Percentiles rank a stretch among this genome's conserved stretches.
These are phyloP conservation scores for Pisolithus orientalis DNA, from an alignment of 768 basidiomycete genomes.

Conservation along the genomic window DNA sequence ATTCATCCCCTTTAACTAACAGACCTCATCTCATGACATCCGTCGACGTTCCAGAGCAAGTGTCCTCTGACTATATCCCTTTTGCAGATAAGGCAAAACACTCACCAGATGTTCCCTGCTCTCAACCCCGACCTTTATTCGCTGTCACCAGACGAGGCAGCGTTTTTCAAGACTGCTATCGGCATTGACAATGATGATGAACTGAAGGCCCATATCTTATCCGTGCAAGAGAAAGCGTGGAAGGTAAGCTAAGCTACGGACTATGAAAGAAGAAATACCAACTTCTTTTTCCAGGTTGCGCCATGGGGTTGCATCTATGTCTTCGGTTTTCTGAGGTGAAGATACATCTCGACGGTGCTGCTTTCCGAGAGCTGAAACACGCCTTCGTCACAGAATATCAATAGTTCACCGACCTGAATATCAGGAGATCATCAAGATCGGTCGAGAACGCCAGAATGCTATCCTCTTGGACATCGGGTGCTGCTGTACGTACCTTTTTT, in stretches of 20 bases:
- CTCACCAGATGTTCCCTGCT: background rate
- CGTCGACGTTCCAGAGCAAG: too few relatives aligned
- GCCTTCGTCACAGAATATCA: conserved; percentile 5
- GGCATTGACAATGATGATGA: conserved; percentile 18
- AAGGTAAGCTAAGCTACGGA: conserved; percentile 10
- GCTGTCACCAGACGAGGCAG: background rate
- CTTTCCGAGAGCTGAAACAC: background rate
- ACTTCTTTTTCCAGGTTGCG: conserved; percentile 9
- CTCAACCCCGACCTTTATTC: background rate
- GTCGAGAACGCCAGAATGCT: conserved; percentile 27
- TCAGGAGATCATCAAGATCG: conserved; percentile 28
- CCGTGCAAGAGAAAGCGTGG: conserved; percentile 25
- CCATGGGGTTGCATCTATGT: conserved; percentile 24
- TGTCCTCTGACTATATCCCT: too few relatives aligned
- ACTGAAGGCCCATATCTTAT: conserved; percentile 21
- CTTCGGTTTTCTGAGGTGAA: conserved; percentile 19
- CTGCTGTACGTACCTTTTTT: conserved; percentile 29
- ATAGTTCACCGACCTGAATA: conserved; percentile 14
- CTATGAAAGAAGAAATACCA: background rate
- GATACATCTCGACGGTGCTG: too few relatives aligned
- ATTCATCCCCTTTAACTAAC: too few relatives aligned
- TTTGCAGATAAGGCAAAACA: too few relatives aligned
- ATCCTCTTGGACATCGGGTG: conserved; percentile 42
- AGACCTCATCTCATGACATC: too few relatives aligned
- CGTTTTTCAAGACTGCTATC: conserved; percentile 20